These are phyloP conservation scores for Tetrapisispora nanseiensis DNA, from an alignment of 805 yeast genomes.

Conservation along the genomic window DNA sequence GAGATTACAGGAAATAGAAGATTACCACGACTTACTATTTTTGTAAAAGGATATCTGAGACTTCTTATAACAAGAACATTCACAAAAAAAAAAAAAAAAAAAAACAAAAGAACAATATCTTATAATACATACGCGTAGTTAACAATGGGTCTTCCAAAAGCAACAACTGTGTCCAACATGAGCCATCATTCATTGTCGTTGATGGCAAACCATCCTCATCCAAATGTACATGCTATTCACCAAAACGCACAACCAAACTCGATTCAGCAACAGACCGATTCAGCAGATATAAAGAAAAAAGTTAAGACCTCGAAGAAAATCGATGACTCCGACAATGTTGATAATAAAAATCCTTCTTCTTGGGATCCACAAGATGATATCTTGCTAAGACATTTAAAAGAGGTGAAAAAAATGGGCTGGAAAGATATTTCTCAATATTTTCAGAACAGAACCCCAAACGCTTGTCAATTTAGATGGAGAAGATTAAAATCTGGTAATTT, in stretches of 20 bases:
- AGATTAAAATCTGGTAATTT: constrained; percentile 42
- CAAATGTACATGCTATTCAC: constrained; percentile 12
- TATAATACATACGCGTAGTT: too few species aligned
- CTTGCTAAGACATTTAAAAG: constrained; percentile 64
- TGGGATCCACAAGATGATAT: constrained; percentile 78
- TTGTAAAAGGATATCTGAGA: too few species aligned
- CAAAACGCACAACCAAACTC: background rate
- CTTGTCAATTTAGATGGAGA: constrained; percentile 87
- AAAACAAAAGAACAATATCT: too few species aligned
- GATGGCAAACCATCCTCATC: constrained; percentile 17
- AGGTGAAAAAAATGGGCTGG: constrained; percentile 80
- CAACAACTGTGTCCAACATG: constrained; percentile 11
- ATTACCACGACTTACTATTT: too few species aligned
- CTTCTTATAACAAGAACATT: too few species aligned
- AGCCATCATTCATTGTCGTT: constrained; percentile 10
- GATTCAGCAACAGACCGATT: background rate
- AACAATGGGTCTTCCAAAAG: constrained; percentile 10
- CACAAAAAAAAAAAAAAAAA: too few species aligned
- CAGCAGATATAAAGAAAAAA: background rate
- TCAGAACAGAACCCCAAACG: constrained; percentile 74
- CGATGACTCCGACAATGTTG: background rate
- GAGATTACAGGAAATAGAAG: too few species aligned
- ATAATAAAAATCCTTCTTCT: constrained; percentile 40
- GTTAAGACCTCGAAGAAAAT: background rate
- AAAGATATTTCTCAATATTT: constrained; percentile 76